phyloP scores from a whole-genome alignment of 768 basidiomycete species.

The Mycena kentingensis region DNA sequence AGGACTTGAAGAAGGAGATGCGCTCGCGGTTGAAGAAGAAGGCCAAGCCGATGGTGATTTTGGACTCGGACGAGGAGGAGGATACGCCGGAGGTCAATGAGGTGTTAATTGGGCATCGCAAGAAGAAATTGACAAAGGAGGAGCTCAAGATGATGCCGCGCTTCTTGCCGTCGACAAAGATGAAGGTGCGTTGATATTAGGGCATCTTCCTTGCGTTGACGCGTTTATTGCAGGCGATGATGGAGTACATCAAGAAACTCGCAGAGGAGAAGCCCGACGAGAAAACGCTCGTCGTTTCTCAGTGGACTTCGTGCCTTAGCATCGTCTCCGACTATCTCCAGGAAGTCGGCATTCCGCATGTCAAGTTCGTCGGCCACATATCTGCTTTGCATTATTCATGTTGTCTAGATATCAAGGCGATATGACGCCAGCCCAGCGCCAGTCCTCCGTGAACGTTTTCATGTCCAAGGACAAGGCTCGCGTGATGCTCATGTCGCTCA shows the following conservation, averaged over 20 bases:
- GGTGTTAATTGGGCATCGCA: conserved; percentile 40
- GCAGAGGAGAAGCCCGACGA: conserved; percentile 55
- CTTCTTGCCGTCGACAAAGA: conserved; percentile 73
- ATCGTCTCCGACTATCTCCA: conserved; percentile 66
- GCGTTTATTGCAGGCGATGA: conserved; percentile 48
- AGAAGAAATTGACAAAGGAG: conserved; percentile 33
- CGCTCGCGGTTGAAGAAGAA: too few relatives aligned
- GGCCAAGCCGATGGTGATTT: conserved; percentile 27
- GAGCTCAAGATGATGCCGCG: conserved; percentile 49
- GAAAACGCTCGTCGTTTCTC: conserved; percentile 70
- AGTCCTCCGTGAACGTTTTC: conserved; percentile 57
- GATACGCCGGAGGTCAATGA: conserved; percentile 42
- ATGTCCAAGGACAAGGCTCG: conserved; percentile 59
- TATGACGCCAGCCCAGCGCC: conserved; percentile 56
- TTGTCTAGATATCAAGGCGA: conserved; percentile 57
- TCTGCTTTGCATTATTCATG: neutral
- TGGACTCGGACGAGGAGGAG: conserved; percentile 50
- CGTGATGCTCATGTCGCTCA: conserved; percentile 64
- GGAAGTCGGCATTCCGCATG: conserved; percentile 51
- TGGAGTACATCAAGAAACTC: conserved; percentile 52
- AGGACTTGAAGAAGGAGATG: too few relatives aligned
- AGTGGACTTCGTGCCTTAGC: conserved; percentile 68
- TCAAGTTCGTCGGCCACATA: conserved; percentile 47
- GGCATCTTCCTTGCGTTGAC: neutral
- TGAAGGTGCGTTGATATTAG: conserved; percentile 55